phyloP scores from a whole-genome alignment of 1,139 yeast species.

The Magnusiomyces paraingens region DNA sequence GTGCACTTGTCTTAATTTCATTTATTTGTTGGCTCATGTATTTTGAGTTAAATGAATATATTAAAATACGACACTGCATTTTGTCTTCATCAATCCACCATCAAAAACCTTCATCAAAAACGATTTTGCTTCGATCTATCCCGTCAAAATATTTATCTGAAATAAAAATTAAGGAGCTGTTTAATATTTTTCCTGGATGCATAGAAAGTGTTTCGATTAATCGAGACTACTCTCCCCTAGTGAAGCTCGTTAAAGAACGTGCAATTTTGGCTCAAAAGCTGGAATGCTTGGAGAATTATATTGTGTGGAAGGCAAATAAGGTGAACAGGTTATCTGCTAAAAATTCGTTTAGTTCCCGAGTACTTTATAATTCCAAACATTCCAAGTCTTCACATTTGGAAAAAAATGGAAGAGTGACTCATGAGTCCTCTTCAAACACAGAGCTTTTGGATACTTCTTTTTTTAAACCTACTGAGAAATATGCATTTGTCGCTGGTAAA shows the following conservation, averaged over 20 bases:
- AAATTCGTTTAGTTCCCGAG: neutral
- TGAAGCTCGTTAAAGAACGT: constrained; percentile 19
- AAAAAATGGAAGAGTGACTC: too few relatives aligned
- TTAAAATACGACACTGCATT: constrained; percentile 22
- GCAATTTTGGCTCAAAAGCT: constrained; percentile 17
- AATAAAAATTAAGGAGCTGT: constrained; percentile 15
- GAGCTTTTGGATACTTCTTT: neutral
- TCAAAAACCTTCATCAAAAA: constrained; percentile 24
- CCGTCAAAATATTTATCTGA: constrained; percentile 17
- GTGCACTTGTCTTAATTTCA: constrained; percentile 19
- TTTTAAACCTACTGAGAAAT: constrained; percentile 1
- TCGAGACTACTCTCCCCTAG: constrained; percentile 24
- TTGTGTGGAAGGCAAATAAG: constrained; percentile 11
- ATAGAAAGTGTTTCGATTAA: constrained; percentile 29
- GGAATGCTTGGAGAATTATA: constrained; percentile 21
- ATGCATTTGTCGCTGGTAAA: constrained; percentile 20
- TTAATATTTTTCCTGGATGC: constrained; percentile 23
- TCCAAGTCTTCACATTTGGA: too few relatives aligned
- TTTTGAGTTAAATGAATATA: constrained; percentile 24
- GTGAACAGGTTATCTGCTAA: constrained; percentile 4
- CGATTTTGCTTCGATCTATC: constrained; percentile 26
- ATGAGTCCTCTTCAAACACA: neutral
- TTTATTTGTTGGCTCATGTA: constrained; percentile 19
- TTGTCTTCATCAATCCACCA: constrained; percentile 20
- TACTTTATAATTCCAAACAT: neutral